Evolutionary conservation across 2,329 filamentous ascomycete genomes (phyloP), one percentile per base, ranked within the genome.

Genomic region (Xylariaceae sp.): DNA sequence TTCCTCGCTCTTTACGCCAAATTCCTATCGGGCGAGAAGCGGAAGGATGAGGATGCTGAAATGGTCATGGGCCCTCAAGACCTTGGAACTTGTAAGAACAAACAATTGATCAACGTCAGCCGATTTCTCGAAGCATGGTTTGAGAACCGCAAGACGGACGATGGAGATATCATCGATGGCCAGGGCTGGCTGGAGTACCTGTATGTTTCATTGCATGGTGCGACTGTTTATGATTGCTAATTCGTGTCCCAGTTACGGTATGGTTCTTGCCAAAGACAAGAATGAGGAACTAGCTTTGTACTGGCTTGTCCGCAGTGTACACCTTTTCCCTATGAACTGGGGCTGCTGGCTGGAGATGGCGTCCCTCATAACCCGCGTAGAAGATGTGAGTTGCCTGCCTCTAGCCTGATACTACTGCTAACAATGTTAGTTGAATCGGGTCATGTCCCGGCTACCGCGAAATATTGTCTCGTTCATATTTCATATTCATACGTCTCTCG

Each of bases 51-150:
- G 71, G 92, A 97, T 54, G 90, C 89, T 19, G 94, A 99, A 73
- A 96, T 96, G 88, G 89, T 99, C 47, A 84, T 97, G 72, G 94
- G 94, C 0, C 92, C 94, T 1, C 86, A 92, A 54, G 94, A 99
- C 71, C 85, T 90, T 13, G 91, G 92, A 1, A 85, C 86, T 30
- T 88, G 89, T 1, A 73, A 84, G 55, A 99, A 99, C 70, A 90
- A 91, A 69, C 90, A 97, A 68, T 74, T 99, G 29, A 78, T 87
- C 2, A 79, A 81, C 0, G 82, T 97, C 36, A 85, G 87, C 18
- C 82, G 86, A 6, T 86, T 87, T 30, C 75, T 99, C 30, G 85
- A 94, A 61, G 80, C 83, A 19, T 96, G 91, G 86, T 92, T 97
- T 64, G 77, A 79, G 18, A 81, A 87, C 61, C 80, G 85, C 55